A percentile compares a stretch with the other conserved stretches of the same genome.
Evolutionary conservation across 257 asterid genomes (phyloP).

Genomic region (Capsicum pubescens): DNA sequence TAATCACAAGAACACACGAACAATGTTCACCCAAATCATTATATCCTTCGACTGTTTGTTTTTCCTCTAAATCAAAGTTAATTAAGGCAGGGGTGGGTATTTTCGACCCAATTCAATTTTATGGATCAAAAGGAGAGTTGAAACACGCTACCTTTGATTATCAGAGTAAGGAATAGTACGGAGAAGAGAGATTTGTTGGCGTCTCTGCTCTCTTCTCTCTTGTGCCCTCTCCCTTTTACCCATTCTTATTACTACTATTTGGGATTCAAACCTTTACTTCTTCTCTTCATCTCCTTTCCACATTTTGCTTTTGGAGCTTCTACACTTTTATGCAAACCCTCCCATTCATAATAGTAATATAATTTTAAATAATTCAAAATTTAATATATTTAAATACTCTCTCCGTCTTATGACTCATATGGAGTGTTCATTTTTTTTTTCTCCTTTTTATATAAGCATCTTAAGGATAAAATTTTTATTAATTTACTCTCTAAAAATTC

Average conservation of each 20-base stretch:
- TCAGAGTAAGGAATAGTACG: conserved; percentile 83
- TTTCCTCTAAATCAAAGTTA: background rate
- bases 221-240: conserved; percentile 68
- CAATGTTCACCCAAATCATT: background rate
- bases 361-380: no score
- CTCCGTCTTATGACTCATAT: no score
- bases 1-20: background rate
- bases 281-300: no score
- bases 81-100: background rate
- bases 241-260: conserved; percentile 38
- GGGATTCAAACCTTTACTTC: no score
- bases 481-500: no score
- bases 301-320: background rate
- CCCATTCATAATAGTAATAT: no score
- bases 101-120: background rate
- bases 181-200: conserved; percentile 74
- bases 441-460: no score
- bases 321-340: no score
- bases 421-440: no score
- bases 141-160: conserved; percentile 57
- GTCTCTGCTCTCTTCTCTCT: conserved; percentile 81
- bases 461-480: no score
- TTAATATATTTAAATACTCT: no score
- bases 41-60: background rate
- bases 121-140: no score